Evolutionary conservation across 2,329 filamentous ascomycete genomes (phyloP).

Genomic region (Neonectria coccinea): DNA sequence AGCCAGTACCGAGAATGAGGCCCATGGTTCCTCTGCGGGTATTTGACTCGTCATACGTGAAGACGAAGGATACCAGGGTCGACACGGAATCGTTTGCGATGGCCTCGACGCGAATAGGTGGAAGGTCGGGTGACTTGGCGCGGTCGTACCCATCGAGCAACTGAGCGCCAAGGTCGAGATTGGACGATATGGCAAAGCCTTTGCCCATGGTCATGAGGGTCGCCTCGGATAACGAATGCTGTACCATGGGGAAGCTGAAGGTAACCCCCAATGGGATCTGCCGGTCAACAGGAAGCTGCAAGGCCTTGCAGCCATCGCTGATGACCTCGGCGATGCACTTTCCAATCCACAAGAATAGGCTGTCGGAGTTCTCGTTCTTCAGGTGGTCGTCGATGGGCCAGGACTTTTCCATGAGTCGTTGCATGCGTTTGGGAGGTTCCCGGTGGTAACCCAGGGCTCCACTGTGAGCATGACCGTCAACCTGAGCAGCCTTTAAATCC

Average conservation of each 20-base stretch:
- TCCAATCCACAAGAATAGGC: conserved; percentile 85
- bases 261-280: conserved; percentile 74
- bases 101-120: conserved; percentile 76
- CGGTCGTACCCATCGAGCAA: conserved; percentile 69
- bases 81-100: conserved; percentile 87
- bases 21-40: conserved; percentile 80
- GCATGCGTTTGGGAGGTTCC: conserved; percentile 55
- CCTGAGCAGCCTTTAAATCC: conserved; percentile 10
- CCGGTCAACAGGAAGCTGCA: conserved; percentile 56
- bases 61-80: conserved; percentile 81
- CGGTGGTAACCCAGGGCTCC: conserved; percentile 31
- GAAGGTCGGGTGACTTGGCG: conserved; percentile 62
- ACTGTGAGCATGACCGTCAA: conserved; percentile 26
- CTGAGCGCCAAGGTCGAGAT: conserved; percentile 70
- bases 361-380: conserved; percentile 79
- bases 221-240: conserved; percentile 71
- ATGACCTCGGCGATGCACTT: conserved; percentile 81
- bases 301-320: conserved; percentile 62
- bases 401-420: conserved; percentile 73
- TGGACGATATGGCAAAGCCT: conserved; percentile 72
- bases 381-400: conserved; percentile 81
- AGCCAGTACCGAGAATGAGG: conserved; percentile 83
- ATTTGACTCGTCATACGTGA: conserved; percentile 71
- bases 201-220: conserved; percentile 77
- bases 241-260: conserved; percentile 78